These are phyloP conservation scores for Tricharina praecox DNA, from an alignment of 495 filamentous ascomycete species.

Conservation along the genomic window DNA sequence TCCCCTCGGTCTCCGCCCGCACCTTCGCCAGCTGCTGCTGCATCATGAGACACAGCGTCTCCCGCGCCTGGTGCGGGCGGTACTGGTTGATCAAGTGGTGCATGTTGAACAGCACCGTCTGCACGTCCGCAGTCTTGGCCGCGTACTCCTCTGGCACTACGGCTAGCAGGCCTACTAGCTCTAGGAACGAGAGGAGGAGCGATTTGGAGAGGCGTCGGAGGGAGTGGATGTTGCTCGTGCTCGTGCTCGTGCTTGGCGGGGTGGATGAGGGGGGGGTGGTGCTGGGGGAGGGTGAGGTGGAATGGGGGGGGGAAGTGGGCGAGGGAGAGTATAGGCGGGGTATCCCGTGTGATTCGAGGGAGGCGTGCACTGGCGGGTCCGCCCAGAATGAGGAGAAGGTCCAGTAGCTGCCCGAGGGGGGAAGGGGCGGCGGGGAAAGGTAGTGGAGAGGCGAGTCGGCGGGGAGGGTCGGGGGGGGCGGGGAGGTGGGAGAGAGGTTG, in stretches of 20 bases:
- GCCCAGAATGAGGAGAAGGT: slow-evolving; percentile 53
- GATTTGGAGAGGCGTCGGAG: slow-evolving; percentile 66
- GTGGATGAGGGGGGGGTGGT: no score
- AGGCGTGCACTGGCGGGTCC: slow-evolving; percentile 40
- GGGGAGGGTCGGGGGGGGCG: slow-evolving; percentile 37
- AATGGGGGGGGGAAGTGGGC: no score
- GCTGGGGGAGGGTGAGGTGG: no score
- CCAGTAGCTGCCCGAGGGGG: slow-evolving; percentile 50
- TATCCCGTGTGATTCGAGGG: slow-evolving; percentile 50
- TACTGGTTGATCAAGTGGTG: slow-evolving; percentile 88
- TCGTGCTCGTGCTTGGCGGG: no score
- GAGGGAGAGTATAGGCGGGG: slow-evolving; percentile 51
- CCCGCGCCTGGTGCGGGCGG: slow-evolving; percentile 84
- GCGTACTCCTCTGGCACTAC: slow-evolving; percentile 37
- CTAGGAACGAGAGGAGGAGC: slow-evolving; percentile 68
- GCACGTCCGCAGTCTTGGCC: slow-evolving; percentile 36
- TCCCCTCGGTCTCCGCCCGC: slow-evolving; percentile 60
- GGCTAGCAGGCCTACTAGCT: slow-evolving; percentile 53
- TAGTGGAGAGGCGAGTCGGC: slow-evolving; percentile 46
- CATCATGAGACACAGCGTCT: slow-evolving; percentile 81
- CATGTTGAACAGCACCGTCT: slow-evolving; percentile 67
- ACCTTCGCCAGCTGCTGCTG: slow-evolving; percentile 64
- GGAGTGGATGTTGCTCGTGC: slow-evolving; percentile 52
- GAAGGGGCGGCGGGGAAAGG: slow-evolving; percentile 65
- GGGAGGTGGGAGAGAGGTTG: slow-evolving; percentile 11